Percentiles rank a stretch among this genome's conserved stretches.
Evolutionary conservation across 1,284 basidiomycete genomes (phyloP).

Genomic region (Ganoderma sinense): DNA sequence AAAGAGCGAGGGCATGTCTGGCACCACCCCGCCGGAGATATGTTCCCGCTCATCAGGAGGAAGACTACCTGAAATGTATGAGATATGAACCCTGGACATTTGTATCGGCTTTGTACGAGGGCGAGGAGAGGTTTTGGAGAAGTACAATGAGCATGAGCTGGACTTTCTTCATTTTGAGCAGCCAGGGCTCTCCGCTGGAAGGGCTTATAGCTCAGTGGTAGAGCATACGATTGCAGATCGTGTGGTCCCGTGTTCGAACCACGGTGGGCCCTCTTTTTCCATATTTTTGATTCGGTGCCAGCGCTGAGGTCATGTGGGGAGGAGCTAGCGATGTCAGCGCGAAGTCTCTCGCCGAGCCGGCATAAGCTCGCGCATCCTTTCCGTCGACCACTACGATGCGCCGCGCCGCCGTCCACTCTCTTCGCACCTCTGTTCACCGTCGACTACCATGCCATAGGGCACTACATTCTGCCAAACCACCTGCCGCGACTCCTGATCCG

Average conservation of each 20-base stretch:
- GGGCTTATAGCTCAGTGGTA: conserved; percentile 44
- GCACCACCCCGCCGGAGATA: conserved; percentile 31
- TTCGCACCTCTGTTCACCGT: conserved; percentile 22
- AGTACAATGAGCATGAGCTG: neutral
- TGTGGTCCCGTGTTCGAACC: conserved; percentile 41
- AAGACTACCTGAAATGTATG: conserved; percentile 6
- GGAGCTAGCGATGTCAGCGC: neutral
- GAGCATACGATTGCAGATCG: conserved; percentile 45
- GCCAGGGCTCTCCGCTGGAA: neutral
- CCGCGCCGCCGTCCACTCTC: conserved; percentile 31
- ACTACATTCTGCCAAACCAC: neutral
- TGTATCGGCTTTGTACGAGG: neutral
- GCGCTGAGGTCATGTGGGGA: neutral
- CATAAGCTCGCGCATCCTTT: conserved; percentile 2
- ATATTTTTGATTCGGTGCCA: neutral
- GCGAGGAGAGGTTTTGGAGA: too few relatives aligned
- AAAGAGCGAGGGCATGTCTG: conserved; percentile 39
- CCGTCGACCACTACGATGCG: conserved; percentile 30
- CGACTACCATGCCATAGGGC: conserved; percentile 11
- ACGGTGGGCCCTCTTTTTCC: conserved; percentile 38
- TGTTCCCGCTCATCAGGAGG: conserved; percentile 29
- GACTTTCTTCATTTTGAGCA: too few relatives aligned
- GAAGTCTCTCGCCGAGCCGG: neutral
- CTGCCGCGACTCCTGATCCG: conserved; percentile 31
- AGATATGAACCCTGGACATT: neutral